Evolutionary conservation across 345 rosid genomes (phyloP).

Genomic region (Euclidium syriacum): DNA sequence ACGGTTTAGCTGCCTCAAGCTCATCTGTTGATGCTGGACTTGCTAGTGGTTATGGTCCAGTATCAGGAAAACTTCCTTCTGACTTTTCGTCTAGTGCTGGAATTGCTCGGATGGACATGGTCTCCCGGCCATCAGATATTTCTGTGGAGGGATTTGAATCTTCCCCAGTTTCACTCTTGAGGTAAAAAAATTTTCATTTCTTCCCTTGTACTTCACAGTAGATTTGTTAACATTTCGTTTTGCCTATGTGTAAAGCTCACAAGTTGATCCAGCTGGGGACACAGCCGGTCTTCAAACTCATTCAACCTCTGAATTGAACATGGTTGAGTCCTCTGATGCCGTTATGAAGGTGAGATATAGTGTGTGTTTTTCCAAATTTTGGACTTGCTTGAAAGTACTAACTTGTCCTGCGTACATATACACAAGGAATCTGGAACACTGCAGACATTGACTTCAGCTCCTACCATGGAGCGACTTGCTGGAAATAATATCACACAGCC

Average conservation of each 20-base stretch:
- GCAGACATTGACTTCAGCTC: constrained; percentile 47
- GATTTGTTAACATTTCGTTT: constrained; percentile 4
- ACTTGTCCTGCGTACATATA: constrained; percentile 1
- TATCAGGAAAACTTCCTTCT: constrained; percentile 45
- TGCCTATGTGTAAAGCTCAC: constrained; percentile 52
- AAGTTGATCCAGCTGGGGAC: constrained; percentile 46
- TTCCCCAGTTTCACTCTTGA: constrained; percentile 44
- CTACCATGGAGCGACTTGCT: constrained; percentile 57
- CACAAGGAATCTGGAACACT: constrained; percentile 44
- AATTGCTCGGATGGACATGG: constrained; percentile 49
- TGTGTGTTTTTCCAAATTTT: neutral
- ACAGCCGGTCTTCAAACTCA: constrained; percentile 37
- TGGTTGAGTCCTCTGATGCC: constrained; percentile 41
- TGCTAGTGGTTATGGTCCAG: constrained; percentile 44
- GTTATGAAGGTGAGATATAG: constrained; percentile 42
- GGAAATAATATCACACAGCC: constrained; percentile 58
- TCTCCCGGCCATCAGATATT: constrained; percentile 55
- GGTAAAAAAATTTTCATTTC: constrained; percentile 35
- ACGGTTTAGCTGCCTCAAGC: constrained; percentile 45
- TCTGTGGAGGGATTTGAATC: constrained; percentile 56
- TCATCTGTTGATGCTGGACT: constrained; percentile 49
- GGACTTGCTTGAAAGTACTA: constrained; percentile 8
- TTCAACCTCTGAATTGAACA: constrained; percentile 44
- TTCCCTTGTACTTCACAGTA: neutral
- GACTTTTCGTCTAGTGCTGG: constrained; percentile 46